Conservation (phyloP, 1,139 yeast genomes). For the Hyphopichia buzzinii region DNA sequence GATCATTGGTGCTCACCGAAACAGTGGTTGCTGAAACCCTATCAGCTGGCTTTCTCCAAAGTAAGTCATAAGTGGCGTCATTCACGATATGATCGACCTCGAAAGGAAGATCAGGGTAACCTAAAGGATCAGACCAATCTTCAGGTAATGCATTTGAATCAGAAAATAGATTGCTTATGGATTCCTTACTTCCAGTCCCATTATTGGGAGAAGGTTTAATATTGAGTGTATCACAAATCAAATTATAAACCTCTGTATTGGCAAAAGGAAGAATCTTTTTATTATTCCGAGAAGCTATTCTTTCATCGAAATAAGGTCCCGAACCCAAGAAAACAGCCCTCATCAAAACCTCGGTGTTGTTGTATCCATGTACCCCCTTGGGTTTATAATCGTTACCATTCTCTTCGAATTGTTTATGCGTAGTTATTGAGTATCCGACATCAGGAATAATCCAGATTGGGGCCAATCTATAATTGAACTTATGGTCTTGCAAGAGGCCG, state of each 20-base stretch:
- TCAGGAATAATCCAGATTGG: constrained; percentile 84
- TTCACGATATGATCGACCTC: constrained; percentile 45
- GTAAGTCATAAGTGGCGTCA: constrained; percentile 52
- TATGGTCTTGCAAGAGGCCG: constrained; percentile 36
- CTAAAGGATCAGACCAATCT: constrained; percentile 53
- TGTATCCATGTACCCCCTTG: constrained; percentile 82
- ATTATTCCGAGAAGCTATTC: constrained; percentile 18
- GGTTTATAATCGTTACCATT: constrained; percentile 54
- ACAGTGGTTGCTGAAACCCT: constrained; percentile 13
- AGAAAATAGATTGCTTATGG: constrained; percentile 8
- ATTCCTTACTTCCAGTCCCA: constrained; percentile 37
- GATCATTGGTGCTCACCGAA: constrained; percentile 18
- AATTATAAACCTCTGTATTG: constrained; percentile 71
- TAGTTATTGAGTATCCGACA: constrained; percentile 77
- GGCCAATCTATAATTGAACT: constrained; percentile 63
- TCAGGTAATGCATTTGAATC: constrained; percentile 33
- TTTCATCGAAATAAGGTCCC: constrained; percentile 69
- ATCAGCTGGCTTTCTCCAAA: constrained; percentile 32
- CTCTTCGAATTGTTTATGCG: constrained; percentile 54
- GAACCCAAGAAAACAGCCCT: constrained; percentile 74
- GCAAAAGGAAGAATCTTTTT: constrained; percentile 59
- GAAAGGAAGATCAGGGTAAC: constrained; percentile 60
- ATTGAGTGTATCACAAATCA: constrained; percentile 67
- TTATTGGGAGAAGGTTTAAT: constrained; percentile 59
- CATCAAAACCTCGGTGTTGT: constrained; percentile 75